Evolutionary conservation across 331 rosid genomes (phyloP).

Genomic region (Phaseolus coccineus): DNA sequence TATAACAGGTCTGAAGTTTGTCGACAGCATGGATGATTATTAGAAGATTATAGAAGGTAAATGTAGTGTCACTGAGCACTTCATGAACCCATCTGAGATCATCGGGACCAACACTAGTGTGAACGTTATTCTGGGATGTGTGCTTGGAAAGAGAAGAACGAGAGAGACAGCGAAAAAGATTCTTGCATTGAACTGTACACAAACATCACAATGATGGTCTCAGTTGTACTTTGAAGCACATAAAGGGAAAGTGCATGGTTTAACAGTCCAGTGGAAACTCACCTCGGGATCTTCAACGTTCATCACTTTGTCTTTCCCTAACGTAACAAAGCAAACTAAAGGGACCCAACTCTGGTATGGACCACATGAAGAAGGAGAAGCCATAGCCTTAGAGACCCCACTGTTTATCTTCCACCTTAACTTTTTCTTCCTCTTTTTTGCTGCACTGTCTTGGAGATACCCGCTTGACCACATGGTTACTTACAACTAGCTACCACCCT

Average conservation of each 20-base stretch:
- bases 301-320: conserved; percentile 43
- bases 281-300: conserved; percentile 68
- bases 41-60: no score
- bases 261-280: conserved; percentile 39
- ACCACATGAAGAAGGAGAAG: conserved; percentile 23
- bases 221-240: conserved; percentile 34
- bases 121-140: conserved; percentile 21
- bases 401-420: conserved; percentile 22
- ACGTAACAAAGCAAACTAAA: conserved; percentile 37
- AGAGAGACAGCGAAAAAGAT: conserved; percentile 27
- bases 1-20: no score
- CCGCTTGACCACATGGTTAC: conserved; percentile 31
- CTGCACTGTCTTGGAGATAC: conserved; percentile 22
- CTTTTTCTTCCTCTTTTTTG: conserved; percentile 26
- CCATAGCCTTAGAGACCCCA: conserved; percentile 12
- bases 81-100: no score
- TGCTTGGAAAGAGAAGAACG: conserved; percentile 17
- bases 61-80: no score
- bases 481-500: conserved; percentile 22
- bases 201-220: conserved; percentile 11
- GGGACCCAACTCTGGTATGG: conserved; percentile 17
- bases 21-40: no score
- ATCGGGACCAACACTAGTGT: not conserved
- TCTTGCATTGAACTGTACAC: not conserved
- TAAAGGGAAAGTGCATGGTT: conserved; percentile 43